Percentiles rank a stretch among this genome's conserved stretches.
Conservation (phyloP, 768 basidiomycete genomes). For the Russula dissimulans region DNA sequence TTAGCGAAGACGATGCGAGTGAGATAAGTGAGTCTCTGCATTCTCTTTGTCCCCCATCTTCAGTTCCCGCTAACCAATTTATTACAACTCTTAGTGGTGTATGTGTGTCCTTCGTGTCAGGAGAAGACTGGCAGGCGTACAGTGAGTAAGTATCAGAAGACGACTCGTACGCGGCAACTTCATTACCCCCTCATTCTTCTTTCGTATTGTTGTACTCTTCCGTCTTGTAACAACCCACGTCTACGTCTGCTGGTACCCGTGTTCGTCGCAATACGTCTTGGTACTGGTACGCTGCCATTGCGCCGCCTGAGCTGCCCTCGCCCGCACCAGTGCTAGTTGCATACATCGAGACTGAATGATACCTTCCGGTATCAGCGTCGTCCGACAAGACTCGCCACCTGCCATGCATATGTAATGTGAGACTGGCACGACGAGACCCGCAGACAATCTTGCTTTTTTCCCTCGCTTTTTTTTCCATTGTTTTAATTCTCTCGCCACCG, state of each 20-base stretch:
- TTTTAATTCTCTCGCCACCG: not conserved
- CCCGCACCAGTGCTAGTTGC: conserved; percentile 5
- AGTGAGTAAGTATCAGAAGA: conserved; percentile 58
- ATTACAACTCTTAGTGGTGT: conserved; percentile 39
- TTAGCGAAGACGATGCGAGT: conserved; percentile 53
- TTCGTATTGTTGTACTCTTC: conserved; percentile 18
- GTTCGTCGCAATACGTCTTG: conserved; percentile 13
- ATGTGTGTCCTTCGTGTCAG: conserved; percentile 45
- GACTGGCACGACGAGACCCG: not conserved
- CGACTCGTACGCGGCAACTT: not conserved
- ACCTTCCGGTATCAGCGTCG: conserved; percentile 10
- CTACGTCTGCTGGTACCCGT: conserved; percentile 12
- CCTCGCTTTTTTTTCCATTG: not conserved
- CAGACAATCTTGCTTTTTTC: not conserved
- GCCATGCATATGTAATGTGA: conserved; percentile 14
- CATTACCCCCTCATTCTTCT: conserved; percentile 4
- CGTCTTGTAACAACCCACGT: conserved; percentile 18
- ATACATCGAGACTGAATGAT: conserved; percentile 13
- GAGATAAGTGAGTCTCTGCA: conserved; percentile 57
- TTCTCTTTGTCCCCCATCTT: not conserved
- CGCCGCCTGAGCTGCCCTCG: conserved; percentile 12
- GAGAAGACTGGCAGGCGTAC: conserved; percentile 50
- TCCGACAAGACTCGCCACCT: conserved; percentile 3
- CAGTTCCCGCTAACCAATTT: not conserved
- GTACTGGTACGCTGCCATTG: conserved; percentile 11